Evolutionary conservation across 2,329 filamentous ascomycete genomes (phyloP), one percentile per base, ranked within the genome.

Genomic region (Penicillium sp.): DNA sequence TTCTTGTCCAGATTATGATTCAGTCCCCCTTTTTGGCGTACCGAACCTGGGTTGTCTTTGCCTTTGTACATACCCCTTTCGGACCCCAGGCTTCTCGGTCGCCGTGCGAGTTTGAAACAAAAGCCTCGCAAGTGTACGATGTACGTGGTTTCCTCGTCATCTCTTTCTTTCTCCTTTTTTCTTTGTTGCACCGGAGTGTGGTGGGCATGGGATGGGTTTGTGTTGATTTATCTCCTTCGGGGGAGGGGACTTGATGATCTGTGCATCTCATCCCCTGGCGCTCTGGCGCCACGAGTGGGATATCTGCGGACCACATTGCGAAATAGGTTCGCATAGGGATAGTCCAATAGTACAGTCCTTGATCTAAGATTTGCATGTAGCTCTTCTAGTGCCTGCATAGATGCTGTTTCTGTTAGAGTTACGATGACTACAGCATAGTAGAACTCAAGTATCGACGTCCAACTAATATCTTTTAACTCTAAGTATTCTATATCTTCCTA

Each of bases 1-100:
- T 50, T 49, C 45, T 49, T 51, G 46, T 54, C 55, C 52, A 46
- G 54, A 62, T 61, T 60, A 63, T 61, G 64, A 64, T 64, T 58
- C 6, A 20, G 52, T 57, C 56, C 53, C 53, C 55, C 60, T 58
- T 59, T 52, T 55, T 57, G 56, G 49, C 54, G 57, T 15, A 60
- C 52, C 48, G 54, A 62, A 50, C 52, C 58, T 47, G 57, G 56
- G 51, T 50, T 49, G 49, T 49, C 52, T 56, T 52, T 57, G 53
- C 51, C 42, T 12, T 56, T 60, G 56, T 60, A 58, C 46, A 57
- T 59, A 59, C 49, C 50, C 50, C 49, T 54, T 37, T 37, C 18
- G 15, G 49, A 50, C 50, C 52, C 56, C 51, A 54, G 57, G 56
- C 42, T 40, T 43, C 27, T 52, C 50, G 55, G 54, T 57, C 48